Percentiles rank a stretch among this genome's conserved stretches.
These are phyloP conservation scores for Chaetomium sp. DNA, from an alignment of 2,329 filamentous ascomycete genomes.

Conservation along the genomic window DNA sequence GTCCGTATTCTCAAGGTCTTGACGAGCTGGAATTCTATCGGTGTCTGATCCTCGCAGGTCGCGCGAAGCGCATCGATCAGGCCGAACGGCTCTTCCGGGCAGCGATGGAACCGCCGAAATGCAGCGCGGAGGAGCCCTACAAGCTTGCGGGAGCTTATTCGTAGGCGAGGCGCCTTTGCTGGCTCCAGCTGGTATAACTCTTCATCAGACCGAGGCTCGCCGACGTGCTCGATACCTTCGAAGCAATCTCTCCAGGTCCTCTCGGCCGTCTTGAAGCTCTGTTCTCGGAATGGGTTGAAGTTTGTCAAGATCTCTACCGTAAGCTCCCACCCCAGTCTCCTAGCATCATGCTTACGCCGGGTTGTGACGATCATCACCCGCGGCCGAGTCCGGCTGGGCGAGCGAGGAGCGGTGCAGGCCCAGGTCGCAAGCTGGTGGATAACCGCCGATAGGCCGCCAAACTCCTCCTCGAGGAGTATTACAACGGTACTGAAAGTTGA, in stretches of 20 bases:
- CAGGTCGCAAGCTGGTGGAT: background rate
- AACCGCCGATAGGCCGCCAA: background rate
- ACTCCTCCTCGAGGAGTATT: background rate
- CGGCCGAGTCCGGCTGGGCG: background rate
- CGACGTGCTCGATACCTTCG: background rate
- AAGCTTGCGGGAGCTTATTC: background rate
- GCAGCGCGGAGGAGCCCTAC: background rate
- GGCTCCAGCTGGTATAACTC: background rate
- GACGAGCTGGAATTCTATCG: background rate
- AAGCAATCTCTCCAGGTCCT: background rate
- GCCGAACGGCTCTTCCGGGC: background rate
- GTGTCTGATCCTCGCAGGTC: background rate
- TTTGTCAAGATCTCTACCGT: constrained; percentile 1
- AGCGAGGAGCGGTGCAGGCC: background rate
- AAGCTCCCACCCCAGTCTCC: background rate
- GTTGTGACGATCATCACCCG: background rate
- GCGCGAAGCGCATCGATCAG: background rate
- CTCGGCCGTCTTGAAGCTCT: background rate
- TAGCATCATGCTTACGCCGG: background rate
- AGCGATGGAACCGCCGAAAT: background rate
- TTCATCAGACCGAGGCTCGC: background rate
- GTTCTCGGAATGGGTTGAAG: background rate
- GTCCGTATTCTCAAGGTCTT: background rate
- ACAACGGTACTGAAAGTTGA: background rate
- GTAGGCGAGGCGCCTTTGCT: background rate